These are phyloP conservation scores for Eimeria sp. DNA, from an alignment of 169 alveolate genomes.

Conservation along the genomic window DNA sequence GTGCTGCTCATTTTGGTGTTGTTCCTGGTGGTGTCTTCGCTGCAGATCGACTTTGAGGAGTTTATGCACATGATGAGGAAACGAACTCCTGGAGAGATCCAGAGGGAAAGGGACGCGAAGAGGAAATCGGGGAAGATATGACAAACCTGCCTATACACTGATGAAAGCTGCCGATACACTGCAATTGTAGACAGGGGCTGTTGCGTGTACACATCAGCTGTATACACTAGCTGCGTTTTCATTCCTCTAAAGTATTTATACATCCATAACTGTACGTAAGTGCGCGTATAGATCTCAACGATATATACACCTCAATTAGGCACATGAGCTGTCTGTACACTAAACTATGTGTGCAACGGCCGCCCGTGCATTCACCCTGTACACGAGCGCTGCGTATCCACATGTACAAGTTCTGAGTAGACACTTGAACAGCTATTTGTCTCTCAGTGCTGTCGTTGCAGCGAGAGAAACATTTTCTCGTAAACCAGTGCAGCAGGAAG, in stretches of 20 bases:
- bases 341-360: too few species aligned
- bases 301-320: too few species aligned
- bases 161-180: background rate
- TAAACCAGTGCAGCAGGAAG: background rate
- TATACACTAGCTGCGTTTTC: too few species aligned
- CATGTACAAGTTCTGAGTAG: background rate
- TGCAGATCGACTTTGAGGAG: slow-evolving; percentile 84
- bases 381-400: background rate
- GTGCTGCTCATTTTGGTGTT: background rate
- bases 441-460: background rate
- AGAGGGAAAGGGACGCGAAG: slow-evolving; percentile 6
- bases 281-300: too few species aligned
- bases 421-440: background rate
- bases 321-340: too few species aligned
- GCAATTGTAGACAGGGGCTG: too few species aligned
- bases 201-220: too few species aligned
- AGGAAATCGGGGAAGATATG: background rate
- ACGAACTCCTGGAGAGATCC: slow-evolving; percentile 55
- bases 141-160: background rate
- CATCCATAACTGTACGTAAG: background rate
- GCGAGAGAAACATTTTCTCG: background rate
- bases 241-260: too few species aligned
- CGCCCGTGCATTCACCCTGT: background rate
- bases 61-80: slow-evolving; percentile 84
- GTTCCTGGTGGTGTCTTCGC: background rate